Percentiles rank a stretch among this genome's conserved stretches.
These are phyloP conservation scores for Capsella rubella DNA, from an alignment of 441 rosid genomes.

Conservation along the genomic window DNA sequence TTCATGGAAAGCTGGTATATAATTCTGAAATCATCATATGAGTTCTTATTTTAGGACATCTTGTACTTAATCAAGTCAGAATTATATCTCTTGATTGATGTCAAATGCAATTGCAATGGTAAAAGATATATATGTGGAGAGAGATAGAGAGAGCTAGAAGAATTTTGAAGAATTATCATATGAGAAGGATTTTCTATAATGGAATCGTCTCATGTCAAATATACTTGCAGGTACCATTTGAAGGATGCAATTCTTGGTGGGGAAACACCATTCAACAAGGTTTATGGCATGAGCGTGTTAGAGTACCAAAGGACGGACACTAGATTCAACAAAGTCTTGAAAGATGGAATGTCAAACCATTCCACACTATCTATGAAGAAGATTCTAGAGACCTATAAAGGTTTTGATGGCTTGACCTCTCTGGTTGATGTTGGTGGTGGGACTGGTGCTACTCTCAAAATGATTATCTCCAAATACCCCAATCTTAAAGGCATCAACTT, in stretches of 20 bases:
- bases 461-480: constrained; percentile 70
- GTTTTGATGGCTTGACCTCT: constrained; percentile 60
- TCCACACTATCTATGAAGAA: constrained; percentile 75
- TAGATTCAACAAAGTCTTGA: constrained; percentile 72
- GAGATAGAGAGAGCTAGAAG: too few relatives aligned
- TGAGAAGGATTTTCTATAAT: too few relatives aligned
- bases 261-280: constrained; percentile 80
- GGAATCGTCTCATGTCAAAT: constrained; percentile 3
- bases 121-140: too few relatives aligned
- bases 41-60: neutral
- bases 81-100: too few relatives aligned
- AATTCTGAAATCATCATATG: neutral
- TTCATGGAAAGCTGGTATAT: neutral
- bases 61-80: too few relatives aligned
- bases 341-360: constrained; percentile 76
- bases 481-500: constrained; percentile 77
- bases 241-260: constrained; percentile 78
- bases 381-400: constrained; percentile 65
- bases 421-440: constrained; percentile 93
- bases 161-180: too few relatives aligned
- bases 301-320: constrained; percentile 75
- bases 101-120: too few relatives aligned
- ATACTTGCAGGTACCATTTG: constrained; percentile 65
- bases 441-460: constrained; percentile 67
- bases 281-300: constrained; percentile 69